A percentile compares a stretch with the other conserved stretches of the same genome.
phyloP scores from a whole-genome alignment of 1,139 yeast genomes.

The Suhomyces bokatorum region DNA sequence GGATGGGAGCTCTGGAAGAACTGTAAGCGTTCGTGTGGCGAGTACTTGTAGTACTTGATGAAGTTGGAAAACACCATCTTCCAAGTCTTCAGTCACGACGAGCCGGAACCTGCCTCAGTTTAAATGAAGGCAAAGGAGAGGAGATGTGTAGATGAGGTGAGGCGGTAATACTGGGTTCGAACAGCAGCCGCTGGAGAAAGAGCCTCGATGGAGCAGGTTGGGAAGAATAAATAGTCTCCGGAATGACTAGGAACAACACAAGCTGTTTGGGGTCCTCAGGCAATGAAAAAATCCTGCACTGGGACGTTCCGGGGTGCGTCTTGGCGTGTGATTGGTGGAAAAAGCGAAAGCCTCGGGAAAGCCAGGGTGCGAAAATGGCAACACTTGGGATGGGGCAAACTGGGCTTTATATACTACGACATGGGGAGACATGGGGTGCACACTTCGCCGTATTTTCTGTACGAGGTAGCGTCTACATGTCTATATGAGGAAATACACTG shows the following conservation, averaged over 20 bases:
- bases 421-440: background rate
- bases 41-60: slow-evolving; percentile 28
- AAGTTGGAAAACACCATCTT: slow-evolving; percentile 28
- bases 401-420: background rate
- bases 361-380: background rate
- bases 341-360: background rate
- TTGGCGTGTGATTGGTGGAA: background rate
- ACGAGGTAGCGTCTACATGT: background rate
- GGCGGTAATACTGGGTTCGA: background rate
- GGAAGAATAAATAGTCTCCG: background rate
- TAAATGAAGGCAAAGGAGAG: background rate
- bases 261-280: background rate
- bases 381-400: background rate
- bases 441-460: background rate
- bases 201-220: background rate
- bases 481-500: background rate
- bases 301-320: background rate
- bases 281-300: background rate
- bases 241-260: no score
- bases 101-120: background rate
- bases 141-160: background rate
- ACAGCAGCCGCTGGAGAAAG: background rate
- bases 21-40: slow-evolving; percentile 27
- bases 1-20: slow-evolving; percentile 46
- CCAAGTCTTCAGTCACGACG: background rate